Conservation (phyloP, 352 stramenopile genomes). For the Globisporangium barbulae region DNA sequence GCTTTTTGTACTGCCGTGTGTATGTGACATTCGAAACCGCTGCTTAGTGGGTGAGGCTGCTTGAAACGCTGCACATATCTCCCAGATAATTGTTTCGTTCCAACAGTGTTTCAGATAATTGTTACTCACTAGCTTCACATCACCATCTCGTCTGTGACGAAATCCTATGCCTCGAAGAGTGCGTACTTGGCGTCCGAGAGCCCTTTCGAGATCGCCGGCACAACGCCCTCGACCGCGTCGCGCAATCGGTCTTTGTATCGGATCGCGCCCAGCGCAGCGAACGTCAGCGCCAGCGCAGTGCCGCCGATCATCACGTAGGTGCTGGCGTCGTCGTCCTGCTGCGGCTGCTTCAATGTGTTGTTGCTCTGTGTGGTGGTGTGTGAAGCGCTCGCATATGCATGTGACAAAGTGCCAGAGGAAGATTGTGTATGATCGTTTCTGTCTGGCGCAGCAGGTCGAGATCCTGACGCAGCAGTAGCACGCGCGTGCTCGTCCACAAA, state of each 20-base stretch:
- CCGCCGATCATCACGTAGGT: constrained; percentile 46
- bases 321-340: constrained; percentile 28
- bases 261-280: constrained; percentile 38
- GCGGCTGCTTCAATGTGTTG: background rate
- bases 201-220: constrained; percentile 52
- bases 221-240: constrained; percentile 34
- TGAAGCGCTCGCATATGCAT: background rate
- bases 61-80: background rate
- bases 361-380: background rate
- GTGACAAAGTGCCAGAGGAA: background rate
- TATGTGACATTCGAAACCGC: background rate
- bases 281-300: constrained; percentile 41
- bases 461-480: background rate
- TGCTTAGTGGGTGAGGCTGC: background rate
- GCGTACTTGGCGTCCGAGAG: constrained; percentile 63
- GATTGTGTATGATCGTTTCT: constrained; percentile 12
- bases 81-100: background rate
- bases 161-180: constrained; percentile 49
- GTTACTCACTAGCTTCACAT: background rate
- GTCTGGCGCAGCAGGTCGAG: background rate
- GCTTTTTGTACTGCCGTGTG: background rate
- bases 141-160: background rate
- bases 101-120: background rate
- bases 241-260: constrained; percentile 52
- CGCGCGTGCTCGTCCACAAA: constrained; percentile 16